These are phyloP conservation scores for Malbranchea cinnamomea DNA, from an alignment of 2,329 filamentous ascomycete genomes.

Conservation along the genomic window DNA sequence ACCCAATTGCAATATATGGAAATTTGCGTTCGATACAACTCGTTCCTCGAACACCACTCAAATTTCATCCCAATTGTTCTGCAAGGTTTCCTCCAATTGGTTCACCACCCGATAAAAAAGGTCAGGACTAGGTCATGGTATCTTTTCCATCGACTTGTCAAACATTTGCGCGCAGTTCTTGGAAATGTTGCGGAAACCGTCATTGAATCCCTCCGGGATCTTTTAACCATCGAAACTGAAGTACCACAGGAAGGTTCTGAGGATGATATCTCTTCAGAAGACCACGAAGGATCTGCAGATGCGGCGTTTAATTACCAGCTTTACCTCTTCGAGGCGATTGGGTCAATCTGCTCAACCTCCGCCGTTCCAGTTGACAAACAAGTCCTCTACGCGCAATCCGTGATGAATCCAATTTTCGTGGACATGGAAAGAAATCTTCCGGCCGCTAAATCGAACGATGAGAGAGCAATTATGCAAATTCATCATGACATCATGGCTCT, in stretches of 20 bases:
- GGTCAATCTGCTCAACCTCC: slow-evolving; percentile 72
- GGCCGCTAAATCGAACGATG: slow-evolving; percentile 64
- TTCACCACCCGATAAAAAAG: slow-evolving; percentile 75
- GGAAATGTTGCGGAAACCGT: slow-evolving; percentile 83
- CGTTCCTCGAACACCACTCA: slow-evolving; percentile 77
- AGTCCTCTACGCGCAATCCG: slow-evolving; percentile 68
- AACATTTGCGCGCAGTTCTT: slow-evolving; percentile 68
- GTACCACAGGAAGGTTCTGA: slow-evolving; percentile 58
- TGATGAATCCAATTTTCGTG: slow-evolving; percentile 78
- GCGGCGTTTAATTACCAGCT: slow-evolving; percentile 82
- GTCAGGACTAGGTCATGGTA: slow-evolving; percentile 93
- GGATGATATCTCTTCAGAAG: slow-evolving; percentile 90
- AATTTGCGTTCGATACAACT: slow-evolving; percentile 84
- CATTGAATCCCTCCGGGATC: slow-evolving; percentile 75
- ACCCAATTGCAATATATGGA: slow-evolving; percentile 97
- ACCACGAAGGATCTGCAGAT: slow-evolving; percentile 79
- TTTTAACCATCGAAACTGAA: slow-evolving; percentile 83
- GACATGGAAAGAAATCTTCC: slow-evolving; percentile 72
- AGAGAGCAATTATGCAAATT: slow-evolving; percentile 70
- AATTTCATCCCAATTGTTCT: slow-evolving; percentile 72
- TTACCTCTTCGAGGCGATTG: slow-evolving; percentile 87
- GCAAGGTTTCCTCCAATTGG: slow-evolving; percentile 79
- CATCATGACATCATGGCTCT: slow-evolving; percentile 96
- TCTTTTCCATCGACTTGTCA: slow-evolving; percentile 83
- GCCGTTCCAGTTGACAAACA: slow-evolving; percentile 72